Evolutionary conservation across 2,329 filamentous ascomycete species (phyloP).

Genomic region (Lachnellula hyalina): DNA sequence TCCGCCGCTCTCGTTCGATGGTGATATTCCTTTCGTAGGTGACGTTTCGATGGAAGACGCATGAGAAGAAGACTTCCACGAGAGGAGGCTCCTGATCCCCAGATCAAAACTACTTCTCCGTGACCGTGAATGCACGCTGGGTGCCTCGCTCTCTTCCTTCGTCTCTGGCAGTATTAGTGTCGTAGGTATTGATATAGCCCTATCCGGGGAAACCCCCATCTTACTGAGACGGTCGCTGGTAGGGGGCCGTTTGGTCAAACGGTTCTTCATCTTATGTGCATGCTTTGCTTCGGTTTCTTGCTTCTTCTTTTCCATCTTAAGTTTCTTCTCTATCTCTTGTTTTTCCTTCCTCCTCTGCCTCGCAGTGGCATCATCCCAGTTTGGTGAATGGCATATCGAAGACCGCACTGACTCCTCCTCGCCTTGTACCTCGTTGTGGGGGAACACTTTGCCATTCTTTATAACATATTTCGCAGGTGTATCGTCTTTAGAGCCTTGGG

Average conservation of each 20-base stretch:
- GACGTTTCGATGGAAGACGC: slow-evolving; percentile 1
- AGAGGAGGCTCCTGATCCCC: slow-evolving; percentile 18
- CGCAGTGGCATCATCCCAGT: slow-evolving; percentile 53
- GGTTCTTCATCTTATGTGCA: slow-evolving; percentile 36
- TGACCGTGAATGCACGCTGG: slow-evolving; percentile 2
- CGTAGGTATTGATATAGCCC: slow-evolving; percentile 13
- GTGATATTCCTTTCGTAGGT: slow-evolving; percentile 8
- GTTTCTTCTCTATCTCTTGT: slow-evolving; percentile 36
- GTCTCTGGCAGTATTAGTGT: background rate
- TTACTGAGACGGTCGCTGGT: slow-evolving; percentile 18
- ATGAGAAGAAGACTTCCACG: slow-evolving; percentile 13
- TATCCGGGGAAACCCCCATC: slow-evolving; percentile 11
- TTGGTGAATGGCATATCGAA: slow-evolving; percentile 55
- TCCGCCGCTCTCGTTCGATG: slow-evolving; percentile 7
- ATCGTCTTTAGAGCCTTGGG: slow-evolving; percentile 6
- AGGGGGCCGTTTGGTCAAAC: slow-evolving; percentile 29
- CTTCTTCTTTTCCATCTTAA: slow-evolving; percentile 38
- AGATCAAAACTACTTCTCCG: slow-evolving; percentile 22
- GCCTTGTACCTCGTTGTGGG: slow-evolving; percentile 9
- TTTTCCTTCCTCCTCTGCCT: slow-evolving; percentile 40
- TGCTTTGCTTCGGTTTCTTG: slow-evolving; percentile 33
- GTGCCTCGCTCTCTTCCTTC: slow-evolving; percentile 2
- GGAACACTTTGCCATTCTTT: slow-evolving; percentile 13
- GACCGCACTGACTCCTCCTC: slow-evolving; percentile 22
- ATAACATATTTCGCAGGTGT: slow-evolving; percentile 17